These are phyloP conservation scores for Magnolia changhungtana DNA, from an alignment of 164 flowering plant genomes.

Conservation along the genomic window DNA sequence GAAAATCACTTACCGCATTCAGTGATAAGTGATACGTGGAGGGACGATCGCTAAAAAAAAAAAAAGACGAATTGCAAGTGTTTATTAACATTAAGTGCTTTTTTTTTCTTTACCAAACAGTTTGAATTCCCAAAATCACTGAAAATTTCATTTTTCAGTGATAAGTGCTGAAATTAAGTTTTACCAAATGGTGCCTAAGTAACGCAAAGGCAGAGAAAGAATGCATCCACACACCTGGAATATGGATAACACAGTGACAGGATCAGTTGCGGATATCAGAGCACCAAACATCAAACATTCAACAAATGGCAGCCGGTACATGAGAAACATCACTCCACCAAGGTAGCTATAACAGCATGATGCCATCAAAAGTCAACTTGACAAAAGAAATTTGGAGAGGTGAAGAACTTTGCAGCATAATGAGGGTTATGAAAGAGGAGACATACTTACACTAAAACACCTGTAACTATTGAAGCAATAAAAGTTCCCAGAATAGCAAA, in stretches of 20 bases:
- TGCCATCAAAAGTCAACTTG: not conserved
- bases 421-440: not conserved
- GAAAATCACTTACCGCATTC: no score
- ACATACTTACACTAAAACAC: conserved; percentile 73
- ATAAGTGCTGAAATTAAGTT: no score
- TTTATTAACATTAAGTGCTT: no score
- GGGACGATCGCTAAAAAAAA: no score
- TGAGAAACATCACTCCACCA: conserved; percentile 80
- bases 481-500: conserved; percentile 94
- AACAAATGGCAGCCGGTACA: conserved; percentile 88
- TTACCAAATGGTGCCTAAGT: no score
- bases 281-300: conserved; percentile 99
- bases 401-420: not conserved
- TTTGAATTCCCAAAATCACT: no score
- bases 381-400: not conserved
- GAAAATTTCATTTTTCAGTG: no score
- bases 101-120: no score
- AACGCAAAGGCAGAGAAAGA: not conserved
- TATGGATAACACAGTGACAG: conserved; percentile 96
- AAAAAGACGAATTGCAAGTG: no score
- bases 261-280: conserved; percentile 98
- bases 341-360: conserved; percentile 61
- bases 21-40: no score
- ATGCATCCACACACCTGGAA: conserved; percentile 60
- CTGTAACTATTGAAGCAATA: conserved; percentile 85